Conservation (phyloP, 2,329 filamentous ascomycete species). For the Botryotinia globosa region DNA sequence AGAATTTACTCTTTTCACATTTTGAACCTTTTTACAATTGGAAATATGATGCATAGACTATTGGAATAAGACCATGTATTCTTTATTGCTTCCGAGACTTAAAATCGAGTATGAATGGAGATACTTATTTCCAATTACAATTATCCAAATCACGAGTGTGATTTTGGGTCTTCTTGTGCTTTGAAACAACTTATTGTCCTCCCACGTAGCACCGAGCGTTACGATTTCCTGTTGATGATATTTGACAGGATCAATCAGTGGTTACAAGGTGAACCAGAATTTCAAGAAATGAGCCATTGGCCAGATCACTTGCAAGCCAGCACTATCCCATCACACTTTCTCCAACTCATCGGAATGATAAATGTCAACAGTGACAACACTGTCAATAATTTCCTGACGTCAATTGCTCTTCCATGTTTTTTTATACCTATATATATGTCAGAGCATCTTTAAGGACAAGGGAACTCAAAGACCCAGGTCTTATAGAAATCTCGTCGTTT, state of each 20-base stretch:
- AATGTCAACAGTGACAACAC: not conserved
- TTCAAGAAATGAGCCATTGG: not conserved
- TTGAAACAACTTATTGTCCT: not conserved
- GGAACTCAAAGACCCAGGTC: not conserved
- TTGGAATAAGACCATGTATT: not conserved
- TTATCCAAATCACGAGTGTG: not conserved
- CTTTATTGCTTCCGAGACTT: not conserved
- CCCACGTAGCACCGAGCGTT: not conserved
- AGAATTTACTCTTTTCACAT: not conserved
- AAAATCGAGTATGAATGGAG: not conserved
- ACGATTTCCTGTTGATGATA: not conserved
- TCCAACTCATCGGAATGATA: not conserved
- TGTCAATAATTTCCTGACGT: conserved; percentile 1
- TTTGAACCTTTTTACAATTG: not conserved
- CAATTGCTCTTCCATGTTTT: not conserved
- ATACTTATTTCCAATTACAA: not conserved
- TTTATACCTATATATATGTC: not conserved
- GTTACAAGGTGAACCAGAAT: conserved; percentile 4
- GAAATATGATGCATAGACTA: not conserved
- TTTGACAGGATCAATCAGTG: not conserved
- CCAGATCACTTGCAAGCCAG: not conserved
- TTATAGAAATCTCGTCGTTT: not conserved
- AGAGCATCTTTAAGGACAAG: not conserved
- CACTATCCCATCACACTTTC: not conserved
- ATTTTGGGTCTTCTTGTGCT: not conserved